Evolutionary conservation across 2,329 filamentous ascomycete genomes (phyloP).

Genomic region (Phialocephala sp.): DNA sequence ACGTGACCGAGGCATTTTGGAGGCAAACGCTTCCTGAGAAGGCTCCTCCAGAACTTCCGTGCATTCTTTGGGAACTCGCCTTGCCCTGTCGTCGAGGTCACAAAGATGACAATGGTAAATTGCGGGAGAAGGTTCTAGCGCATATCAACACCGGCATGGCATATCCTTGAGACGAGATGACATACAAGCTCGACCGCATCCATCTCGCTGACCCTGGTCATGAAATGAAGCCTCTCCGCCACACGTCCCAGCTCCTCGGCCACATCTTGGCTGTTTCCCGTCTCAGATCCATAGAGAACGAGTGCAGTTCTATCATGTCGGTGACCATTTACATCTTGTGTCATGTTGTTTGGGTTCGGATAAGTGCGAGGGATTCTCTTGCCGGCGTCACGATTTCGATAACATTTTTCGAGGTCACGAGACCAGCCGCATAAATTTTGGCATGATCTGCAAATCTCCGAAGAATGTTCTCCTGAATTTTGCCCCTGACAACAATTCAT

Average conservation of each 20-base stretch:
- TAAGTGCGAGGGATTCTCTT: neutral
- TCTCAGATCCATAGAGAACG: constrained; percentile 92
- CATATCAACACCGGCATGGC: constrained; percentile 16
- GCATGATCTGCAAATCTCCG: constrained; percentile 23
- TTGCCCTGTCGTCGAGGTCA: constrained; percentile 91
- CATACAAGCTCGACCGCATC: constrained; percentile 77
- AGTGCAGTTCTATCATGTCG: constrained; percentile 58
- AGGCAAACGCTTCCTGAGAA: constrained; percentile 79
- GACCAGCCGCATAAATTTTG: constrained; percentile 17
- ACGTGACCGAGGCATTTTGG: constrained; percentile 71
- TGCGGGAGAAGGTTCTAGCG: constrained; percentile 56
- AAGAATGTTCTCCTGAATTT: constrained; percentile 9
- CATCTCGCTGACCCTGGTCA: constrained; percentile 76
- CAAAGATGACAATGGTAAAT: constrained; percentile 72
- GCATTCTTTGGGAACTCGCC: constrained; percentile 90
- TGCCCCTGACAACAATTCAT: neutral
- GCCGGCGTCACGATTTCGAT: neutral
- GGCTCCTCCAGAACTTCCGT: constrained; percentile 79
- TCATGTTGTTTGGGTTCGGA: constrained; percentile 23
- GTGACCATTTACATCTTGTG: constrained; percentile 30
- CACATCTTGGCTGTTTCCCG: constrained; percentile 90
- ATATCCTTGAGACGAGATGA: constrained; percentile 28
- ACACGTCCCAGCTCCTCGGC: constrained; percentile 82
- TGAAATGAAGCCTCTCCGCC: constrained; percentile 79
- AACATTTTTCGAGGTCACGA: constrained; percentile 14